Base-by-base conservation (phyloP, 176 grass and related monocot genomes). In the Oryza brachyantha region DNA sequence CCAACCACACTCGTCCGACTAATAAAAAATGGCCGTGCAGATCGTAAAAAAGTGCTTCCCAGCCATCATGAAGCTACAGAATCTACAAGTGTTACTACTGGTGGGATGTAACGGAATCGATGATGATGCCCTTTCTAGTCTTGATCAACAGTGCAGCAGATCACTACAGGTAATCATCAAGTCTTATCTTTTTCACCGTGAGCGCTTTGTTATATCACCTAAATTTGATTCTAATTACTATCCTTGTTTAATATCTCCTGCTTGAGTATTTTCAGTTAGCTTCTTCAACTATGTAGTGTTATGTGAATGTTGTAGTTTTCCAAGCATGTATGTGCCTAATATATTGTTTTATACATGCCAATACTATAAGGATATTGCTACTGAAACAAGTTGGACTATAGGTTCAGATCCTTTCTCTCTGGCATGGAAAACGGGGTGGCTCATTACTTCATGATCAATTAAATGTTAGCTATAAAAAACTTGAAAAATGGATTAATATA, bases 21-120 rank as follows among this genome's bases (percentile, higher is more conserved):
- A 31, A 76, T 3, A 43, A 29, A 77, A 84, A 60, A 27, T 61
- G 48, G 22, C 28, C 9, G 64, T 73, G 60, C 92, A 94, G 91
- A 88, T 94, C 41, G 89, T 92, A 72, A 86, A 87, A 52, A 68
- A 92, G 17, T 88, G 83, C 46, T 75, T 98, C 70, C 38, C 85
- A 54, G 52, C 83, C 48, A 81, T 94, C 76, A 68, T 90, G 66
- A 93, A 81, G 72, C 79, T 98, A 39, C 90, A 87, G 8, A 77
- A 85, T 41, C 92, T 98, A 17, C 26, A 98, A 66, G 80, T 89
- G 40, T 41, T 98, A 60, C 43, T 60, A 57, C 77, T 98, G 57
- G 70, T 82, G 54, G 92, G 85, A 45, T 94, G 95, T 62, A 13
- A 83, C 21, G 85, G 83, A 13, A 87, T 98, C 14, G 85, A 94